Evolutionary conservation across 2,329 filamentous ascomycete species (phyloP).

Genomic region (Aspergillus sojae): DNA sequence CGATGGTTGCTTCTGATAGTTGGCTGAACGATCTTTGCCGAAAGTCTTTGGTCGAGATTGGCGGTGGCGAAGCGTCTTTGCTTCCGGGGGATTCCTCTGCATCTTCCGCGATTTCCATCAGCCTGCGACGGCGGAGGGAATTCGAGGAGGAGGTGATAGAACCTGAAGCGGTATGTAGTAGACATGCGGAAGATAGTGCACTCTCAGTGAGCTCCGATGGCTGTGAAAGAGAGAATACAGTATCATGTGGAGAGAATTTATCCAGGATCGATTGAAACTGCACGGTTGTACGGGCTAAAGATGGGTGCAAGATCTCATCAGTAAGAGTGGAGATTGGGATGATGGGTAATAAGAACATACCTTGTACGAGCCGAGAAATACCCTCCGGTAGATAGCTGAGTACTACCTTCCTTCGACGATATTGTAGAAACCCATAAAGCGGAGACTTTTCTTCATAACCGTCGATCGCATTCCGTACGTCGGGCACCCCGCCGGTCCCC

Average conservation of each 20-base stretch:
- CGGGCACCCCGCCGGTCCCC: constrained; percentile 79
- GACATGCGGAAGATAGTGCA: constrained; percentile 83
- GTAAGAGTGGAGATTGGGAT: constrained; percentile 7
- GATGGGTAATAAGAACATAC: constrained; percentile 54
- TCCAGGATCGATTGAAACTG: constrained; percentile 65
- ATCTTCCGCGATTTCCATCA: constrained; percentile 94
- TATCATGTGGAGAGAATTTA: constrained; percentile 82
- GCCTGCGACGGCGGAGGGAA: constrained; percentile 72
- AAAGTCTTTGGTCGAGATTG: constrained; percentile 22
- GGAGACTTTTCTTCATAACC: constrained; percentile 83
- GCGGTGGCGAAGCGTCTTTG: constrained; percentile 47
- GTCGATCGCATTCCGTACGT: constrained; percentile 77
- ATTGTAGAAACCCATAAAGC: constrained; percentile 88
- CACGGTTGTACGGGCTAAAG: constrained; percentile 75
- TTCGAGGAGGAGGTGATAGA: constrained; percentile 84
- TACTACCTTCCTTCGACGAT: constrained; percentile 84
- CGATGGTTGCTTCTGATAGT: constrained; percentile 38
- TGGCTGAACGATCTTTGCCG: constrained; percentile 34
- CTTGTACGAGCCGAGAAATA: constrained; percentile 88
- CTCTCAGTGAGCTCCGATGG: constrained; percentile 83
- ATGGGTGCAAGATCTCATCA: constrained; percentile 11
- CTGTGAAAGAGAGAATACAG: constrained; percentile 73
- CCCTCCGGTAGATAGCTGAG: constrained; percentile 91
- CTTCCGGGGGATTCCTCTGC: constrained; percentile 75
- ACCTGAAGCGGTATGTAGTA: constrained; percentile 81